These are phyloP conservation scores for Penicillium turbatum DNA, from an alignment of 495 filamentous ascomycete genomes.

Conservation along the genomic window DNA sequence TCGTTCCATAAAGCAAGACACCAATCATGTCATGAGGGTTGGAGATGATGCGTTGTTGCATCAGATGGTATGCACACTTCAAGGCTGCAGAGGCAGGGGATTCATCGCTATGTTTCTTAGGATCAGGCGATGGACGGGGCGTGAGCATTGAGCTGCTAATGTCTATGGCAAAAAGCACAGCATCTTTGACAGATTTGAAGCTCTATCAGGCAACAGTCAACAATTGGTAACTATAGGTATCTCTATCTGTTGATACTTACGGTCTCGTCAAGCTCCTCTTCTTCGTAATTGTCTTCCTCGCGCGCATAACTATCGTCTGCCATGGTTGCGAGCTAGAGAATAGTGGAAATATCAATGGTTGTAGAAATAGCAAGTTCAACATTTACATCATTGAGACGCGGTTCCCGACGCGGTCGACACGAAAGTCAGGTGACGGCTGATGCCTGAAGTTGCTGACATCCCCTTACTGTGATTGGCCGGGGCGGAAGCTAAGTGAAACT, in stretches of 20 bases:
- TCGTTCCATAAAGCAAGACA: slow-evolving; percentile 87
- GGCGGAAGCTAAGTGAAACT: not conserved
- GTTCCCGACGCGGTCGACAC: slow-evolving; percentile 30
- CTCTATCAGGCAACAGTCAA: slow-evolving; percentile 48
- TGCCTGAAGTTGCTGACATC: slow-evolving; percentile 30
- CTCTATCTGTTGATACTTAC: slow-evolving; percentile 40
- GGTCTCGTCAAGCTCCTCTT: slow-evolving; percentile 67
- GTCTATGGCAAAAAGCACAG: slow-evolving; percentile 92
- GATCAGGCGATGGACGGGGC: slow-evolving; percentile 55
- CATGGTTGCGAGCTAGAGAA: slow-evolving; percentile 26
- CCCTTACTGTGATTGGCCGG: slow-evolving; percentile 25
- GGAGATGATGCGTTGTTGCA: slow-evolving; percentile 97
- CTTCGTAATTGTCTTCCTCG: slow-evolving; percentile 54
- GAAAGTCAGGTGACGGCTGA: slow-evolving; percentile 37
- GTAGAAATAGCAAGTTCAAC: not conserved
- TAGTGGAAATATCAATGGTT: not conserved
- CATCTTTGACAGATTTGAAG: slow-evolving; percentile 92
- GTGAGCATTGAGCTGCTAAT: slow-evolving; percentile 86
- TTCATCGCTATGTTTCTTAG: slow-evolving; percentile 69
- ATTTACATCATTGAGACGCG: slow-evolving; percentile 27
- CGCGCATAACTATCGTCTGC: slow-evolving; percentile 38
- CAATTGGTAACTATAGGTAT: not conserved
- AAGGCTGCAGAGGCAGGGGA: slow-evolving; percentile 75
- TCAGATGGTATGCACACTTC: slow-evolving; percentile 90
- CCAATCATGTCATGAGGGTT: slow-evolving; percentile 98